Evolutionary conservation across 768 basidiomycete genomes (phyloP).

Genomic region (Dacryopinax primogenitus): DNA sequence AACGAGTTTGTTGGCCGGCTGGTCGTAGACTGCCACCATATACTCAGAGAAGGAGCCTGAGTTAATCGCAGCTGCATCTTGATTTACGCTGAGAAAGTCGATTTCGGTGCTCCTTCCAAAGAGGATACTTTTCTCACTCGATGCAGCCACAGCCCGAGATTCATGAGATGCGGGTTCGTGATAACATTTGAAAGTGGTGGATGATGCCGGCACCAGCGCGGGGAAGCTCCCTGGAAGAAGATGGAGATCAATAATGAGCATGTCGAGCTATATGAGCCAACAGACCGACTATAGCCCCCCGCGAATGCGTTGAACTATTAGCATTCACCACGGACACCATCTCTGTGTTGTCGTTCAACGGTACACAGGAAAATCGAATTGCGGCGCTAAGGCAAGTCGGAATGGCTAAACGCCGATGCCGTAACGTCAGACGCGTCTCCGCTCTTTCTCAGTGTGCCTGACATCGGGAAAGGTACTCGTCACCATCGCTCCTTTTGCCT

Average conservation of each 20-base stretch:
- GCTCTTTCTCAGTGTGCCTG: background rate
- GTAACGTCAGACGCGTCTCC: background rate
- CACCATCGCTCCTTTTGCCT: no score
- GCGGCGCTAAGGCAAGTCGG: background rate
- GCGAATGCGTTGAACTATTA: conserved; percentile 30
- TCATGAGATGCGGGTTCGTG: conserved; percentile 15
- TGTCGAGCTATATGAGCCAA: conserved; percentile 6
- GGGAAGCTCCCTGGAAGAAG: conserved; percentile 46
- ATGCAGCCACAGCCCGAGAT: conserved; percentile 14
- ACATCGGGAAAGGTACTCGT: no score
- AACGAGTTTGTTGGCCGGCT: conserved; percentile 53
- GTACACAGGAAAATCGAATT: no score
- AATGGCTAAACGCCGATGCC: background rate
- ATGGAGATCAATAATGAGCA: background rate
- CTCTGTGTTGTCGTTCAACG: no score
- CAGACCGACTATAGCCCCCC: conserved; percentile 45
- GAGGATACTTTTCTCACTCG: conserved; percentile 35
- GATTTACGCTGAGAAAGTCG: conserved; percentile 59
- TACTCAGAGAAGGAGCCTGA: conserved; percentile 40
- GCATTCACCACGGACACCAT: conserved; percentile 25
- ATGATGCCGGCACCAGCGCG: conserved; percentile 42
- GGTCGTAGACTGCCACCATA: conserved; percentile 70
- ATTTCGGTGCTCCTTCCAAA: conserved; percentile 75
- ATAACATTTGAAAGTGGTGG: conserved; percentile 53
- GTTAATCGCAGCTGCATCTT: conserved; percentile 27